A percentile compares a stretch with the other conserved stretches of the same genome.
Evolutionary conservation across 2,329 filamentous ascomycete species (phyloP).

Genomic region (Trichophyton simii): DNA sequence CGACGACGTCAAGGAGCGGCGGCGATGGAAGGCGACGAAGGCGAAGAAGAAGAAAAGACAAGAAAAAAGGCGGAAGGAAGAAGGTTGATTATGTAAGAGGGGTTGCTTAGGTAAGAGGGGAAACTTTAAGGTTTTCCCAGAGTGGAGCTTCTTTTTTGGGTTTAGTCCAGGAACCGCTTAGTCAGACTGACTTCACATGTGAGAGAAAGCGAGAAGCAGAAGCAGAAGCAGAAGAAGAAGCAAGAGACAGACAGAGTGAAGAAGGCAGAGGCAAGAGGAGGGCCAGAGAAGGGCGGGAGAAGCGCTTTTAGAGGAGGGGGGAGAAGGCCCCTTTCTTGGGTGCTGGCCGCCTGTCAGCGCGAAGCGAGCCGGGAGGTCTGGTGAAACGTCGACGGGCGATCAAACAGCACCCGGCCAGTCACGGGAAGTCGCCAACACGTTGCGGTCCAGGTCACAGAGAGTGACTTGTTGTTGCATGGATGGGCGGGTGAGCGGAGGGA

Average conservation of each 20-base stretch:
- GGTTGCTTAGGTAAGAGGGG: neutral
- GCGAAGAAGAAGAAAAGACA: constrained; percentile 19
- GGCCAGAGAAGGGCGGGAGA: neutral
- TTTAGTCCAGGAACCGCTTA: neutral
- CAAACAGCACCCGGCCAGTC: neutral
- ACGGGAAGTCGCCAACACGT: neutral
- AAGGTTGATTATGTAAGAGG: neutral
- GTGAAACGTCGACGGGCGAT: neutral
- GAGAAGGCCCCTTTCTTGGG: neutral
- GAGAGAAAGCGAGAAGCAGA: neutral
- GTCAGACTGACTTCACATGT: neutral
- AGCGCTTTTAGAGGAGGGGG: neutral
- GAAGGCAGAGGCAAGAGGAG: neutral
- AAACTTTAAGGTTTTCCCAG: neutral
- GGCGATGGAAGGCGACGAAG: constrained; percentile 7
- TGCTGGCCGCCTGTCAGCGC: neutral
- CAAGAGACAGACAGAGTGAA: neutral
- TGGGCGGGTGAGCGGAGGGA: neutral
- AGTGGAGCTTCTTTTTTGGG: neutral
- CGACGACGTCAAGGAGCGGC: neutral
- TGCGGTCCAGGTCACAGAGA: neutral
- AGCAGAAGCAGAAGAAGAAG: neutral
- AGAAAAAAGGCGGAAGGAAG: constrained; percentile 16
- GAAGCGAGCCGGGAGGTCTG: neutral
- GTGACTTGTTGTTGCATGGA: neutral